phyloP scores from a whole-genome alignment of 108 stramenopile species.

The Poteriospumella lacustris region DNA sequence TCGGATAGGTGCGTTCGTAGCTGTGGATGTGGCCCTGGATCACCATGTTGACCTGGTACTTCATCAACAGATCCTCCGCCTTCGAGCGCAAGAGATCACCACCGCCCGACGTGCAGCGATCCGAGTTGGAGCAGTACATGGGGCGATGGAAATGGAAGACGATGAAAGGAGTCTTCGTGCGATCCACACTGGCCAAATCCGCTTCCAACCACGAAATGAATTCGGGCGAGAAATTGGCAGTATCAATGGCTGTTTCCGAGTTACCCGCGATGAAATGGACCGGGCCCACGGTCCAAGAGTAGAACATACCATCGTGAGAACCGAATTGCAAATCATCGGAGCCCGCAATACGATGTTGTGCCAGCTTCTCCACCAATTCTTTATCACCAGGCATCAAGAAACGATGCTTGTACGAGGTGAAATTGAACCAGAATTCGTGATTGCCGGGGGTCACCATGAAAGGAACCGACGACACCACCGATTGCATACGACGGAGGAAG shows the following conservation, averaged over 20 bases:
- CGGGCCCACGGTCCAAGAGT: not conserved
- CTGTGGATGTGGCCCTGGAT: too few relatives aligned
- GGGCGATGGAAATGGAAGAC: conserved; percentile 48
- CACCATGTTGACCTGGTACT: too few relatives aligned
- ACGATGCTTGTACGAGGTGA: not conserved
- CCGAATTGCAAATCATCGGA: too few relatives aligned
- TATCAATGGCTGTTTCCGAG: not conserved
- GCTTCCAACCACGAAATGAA: conserved; percentile 36
- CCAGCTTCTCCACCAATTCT: not conserved
- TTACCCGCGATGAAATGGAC: not conserved
- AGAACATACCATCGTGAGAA: not conserved
- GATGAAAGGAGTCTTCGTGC: conserved; percentile 44
- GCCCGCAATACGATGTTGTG: too few relatives aligned
- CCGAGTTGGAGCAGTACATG: too few relatives aligned
- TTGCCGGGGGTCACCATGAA: conserved; percentile 22
- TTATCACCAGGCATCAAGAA: not conserved
- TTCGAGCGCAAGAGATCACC: too few relatives aligned
- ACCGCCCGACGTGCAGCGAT: too few relatives aligned
- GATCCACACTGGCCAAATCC: conserved; percentile 43
- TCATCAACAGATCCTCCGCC: too few relatives aligned
- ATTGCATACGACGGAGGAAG: not conserved
- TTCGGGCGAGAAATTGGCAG: not conserved
- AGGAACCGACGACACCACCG: not conserved
- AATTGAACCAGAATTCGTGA: conserved; percentile 28
- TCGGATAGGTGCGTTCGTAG: too few relatives aligned